Evolutionary conservation across 192 early-diverging fungal genomes (phyloP), one percentile per base, ranked within the genome.

Genomic region (Entomortierella beljakovae): DNA sequence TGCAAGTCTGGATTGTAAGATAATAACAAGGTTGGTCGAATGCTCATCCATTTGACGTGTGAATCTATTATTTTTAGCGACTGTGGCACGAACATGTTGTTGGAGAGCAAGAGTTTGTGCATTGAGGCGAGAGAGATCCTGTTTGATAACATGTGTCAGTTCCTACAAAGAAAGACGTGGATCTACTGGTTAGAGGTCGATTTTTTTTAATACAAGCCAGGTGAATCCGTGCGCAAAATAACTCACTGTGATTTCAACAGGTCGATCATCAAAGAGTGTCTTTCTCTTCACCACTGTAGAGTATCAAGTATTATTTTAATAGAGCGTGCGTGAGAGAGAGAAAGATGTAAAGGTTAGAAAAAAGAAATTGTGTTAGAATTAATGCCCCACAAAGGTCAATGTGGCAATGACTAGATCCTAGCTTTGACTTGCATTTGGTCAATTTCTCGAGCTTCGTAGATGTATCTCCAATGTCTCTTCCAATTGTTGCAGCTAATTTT

Each of bases 211-310:
- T 5, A 2, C 34, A 15, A 32, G 70, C 34, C 34, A 50, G 26
- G 51, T 31, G 0, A 15, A 9, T 9, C 32, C 11, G 10, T 57
- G n/a, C n/a, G n/a, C n/a, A n/a, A 37, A 35, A 33, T 20, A 1
- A 46, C 85, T 35, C 88, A 91, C 89, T 72, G 94, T 94, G 61
- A 99, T 98, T 70, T 99, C 97, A 18, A 90, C 88, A 20, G 97
- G 95, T 66, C 90, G 92, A 85, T 99, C 98, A 83, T 99, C 97
- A 74, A 99, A 99, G 55, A 99, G 85, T 0, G 97, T 93, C 75
- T 96, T 96, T 50, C 94, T 85, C 58, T 96, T 96, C 23, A 97
- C 98, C 77, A 99, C 87, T 82, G 43, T 68, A 22, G 38, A 25
- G 16, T 25, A 3, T 31, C 23, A 40, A 20, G 3, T 23, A n/a